Evolutionary conservation across 805 yeast species (phyloP).

Genomic region (Starmerella cellae): DNA sequence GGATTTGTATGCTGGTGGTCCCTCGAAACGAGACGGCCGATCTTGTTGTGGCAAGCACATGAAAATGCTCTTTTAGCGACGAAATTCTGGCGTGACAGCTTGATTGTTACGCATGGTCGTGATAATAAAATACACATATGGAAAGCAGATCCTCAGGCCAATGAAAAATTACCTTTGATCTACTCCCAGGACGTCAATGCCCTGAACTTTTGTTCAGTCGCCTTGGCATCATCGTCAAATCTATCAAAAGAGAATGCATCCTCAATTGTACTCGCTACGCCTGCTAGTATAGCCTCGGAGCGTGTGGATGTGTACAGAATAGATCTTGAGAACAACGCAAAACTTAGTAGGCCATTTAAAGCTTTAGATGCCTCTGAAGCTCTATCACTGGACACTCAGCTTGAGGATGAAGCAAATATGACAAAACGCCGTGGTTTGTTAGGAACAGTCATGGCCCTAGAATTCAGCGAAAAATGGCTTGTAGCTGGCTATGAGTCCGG

Average conservation of each 20-base stretch:
- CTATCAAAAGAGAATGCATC: slow-evolving; percentile 17
- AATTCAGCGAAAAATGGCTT: slow-evolving; percentile 25
- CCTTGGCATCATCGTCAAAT: slow-evolving; percentile 23
- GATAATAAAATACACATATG: slow-evolving; percentile 38
- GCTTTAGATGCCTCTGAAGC: slow-evolving; percentile 11
- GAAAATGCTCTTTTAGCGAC: slow-evolving; percentile 38
- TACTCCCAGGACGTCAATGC: slow-evolving; percentile 57
- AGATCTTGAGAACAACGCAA: slow-evolving; percentile 3
- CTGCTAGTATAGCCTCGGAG: slow-evolving; percentile 52
- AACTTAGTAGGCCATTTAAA: slow-evolving; percentile 17
- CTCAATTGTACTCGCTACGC: slow-evolving; percentile 36
- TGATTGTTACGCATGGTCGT: slow-evolving; percentile 53
- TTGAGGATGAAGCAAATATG: slow-evolving; percentile 16
- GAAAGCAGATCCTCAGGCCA: not conserved
- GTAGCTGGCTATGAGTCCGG: slow-evolving; percentile 67
- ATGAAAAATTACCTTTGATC: slow-evolving; percentile 24
- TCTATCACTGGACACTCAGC: slow-evolving; percentile 7
- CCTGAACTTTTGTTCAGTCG: slow-evolving; percentile 59
- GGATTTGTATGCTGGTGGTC: slow-evolving; percentile 63
- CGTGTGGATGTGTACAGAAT: slow-evolving; percentile 48
- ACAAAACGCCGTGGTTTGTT: slow-evolving; percentile 12
- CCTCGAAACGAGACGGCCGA: slow-evolving; percentile 41
- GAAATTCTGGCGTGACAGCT: slow-evolving; percentile 29
- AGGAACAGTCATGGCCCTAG: slow-evolving; percentile 59
- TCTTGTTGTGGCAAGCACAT: slow-evolving; percentile 50